Conservation (phyloP, 768 basidiomycete genomes). For the Mycena albidolilacea region DNA sequence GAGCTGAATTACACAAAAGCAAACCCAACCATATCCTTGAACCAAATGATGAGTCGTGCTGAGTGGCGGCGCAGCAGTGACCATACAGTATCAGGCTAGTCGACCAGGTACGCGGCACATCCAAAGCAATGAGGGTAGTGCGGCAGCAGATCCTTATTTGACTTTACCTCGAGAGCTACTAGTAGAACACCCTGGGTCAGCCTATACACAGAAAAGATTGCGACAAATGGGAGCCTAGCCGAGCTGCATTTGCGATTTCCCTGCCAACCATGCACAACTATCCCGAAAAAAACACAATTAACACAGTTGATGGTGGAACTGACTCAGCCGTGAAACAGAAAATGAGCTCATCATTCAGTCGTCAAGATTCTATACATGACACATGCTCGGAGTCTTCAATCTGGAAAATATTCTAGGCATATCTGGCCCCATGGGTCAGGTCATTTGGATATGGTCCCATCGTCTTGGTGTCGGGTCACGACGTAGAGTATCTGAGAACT, state of each 20-base stretch:
- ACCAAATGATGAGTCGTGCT: slow-evolving; percentile 57
- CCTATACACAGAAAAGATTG: not conserved
- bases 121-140: slow-evolving; percentile 12
- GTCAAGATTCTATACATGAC: slow-evolving; percentile 27
- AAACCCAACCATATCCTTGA: slow-evolving; percentile 55
- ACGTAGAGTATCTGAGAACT: slow-evolving; percentile 36
- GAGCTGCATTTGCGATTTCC: not conserved
- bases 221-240: not conserved
- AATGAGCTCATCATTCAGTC: slow-evolving; percentile 24
- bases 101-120: slow-evolving; percentile 22
- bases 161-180: too few species aligned
- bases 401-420: slow-evolving; percentile 31
- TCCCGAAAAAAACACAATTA: not conserved
- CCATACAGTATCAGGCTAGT: slow-evolving; percentile 44
- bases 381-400: slow-evolving; percentile 27
- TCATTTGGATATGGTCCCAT: not conserved
- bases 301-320: not conserved
- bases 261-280: too few species aligned
- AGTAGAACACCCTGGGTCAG: too few species aligned
- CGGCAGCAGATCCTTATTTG: too few species aligned
- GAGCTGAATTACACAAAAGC: not conserved
- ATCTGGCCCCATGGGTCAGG: not conserved
- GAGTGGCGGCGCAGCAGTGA: slow-evolving; percentile 60
- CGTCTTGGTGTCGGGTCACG: slow-evolving; percentile 23
- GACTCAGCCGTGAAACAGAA: slow-evolving; percentile 19